phyloP scores from a whole-genome alignment of 2,329 filamentous ascomycete species.

The Fonsecaea pedrosoi region DNA sequence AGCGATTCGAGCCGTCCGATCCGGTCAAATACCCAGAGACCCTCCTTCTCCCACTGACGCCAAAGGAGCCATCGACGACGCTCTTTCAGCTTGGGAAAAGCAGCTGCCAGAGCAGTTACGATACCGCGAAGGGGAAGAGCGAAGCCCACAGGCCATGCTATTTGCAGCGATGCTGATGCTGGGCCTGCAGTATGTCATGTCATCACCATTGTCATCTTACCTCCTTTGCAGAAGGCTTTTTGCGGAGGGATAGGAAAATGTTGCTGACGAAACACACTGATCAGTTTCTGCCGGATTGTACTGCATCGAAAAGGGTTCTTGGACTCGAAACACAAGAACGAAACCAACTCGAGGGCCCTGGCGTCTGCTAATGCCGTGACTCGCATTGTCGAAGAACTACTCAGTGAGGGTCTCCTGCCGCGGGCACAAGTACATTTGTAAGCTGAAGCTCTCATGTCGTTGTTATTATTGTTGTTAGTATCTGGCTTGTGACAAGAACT shows the following conservation, averaged over 20 bases:
- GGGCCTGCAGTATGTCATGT: constrained; percentile 27
- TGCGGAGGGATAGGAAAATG: too few species aligned
- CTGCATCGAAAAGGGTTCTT: constrained; percentile 28
- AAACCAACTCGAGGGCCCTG: constrained; percentile 22
- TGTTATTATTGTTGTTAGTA: not conserved
- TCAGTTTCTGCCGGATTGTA: constrained; percentile 25
- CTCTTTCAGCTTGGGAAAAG: constrained; percentile 30
- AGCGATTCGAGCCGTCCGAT: constrained; percentile 24
- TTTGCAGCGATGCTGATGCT: constrained; percentile 29
- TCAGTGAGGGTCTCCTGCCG: constrained; percentile 27
- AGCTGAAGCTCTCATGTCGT: constrained; percentile 13
- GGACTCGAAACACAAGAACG: constrained; percentile 20
- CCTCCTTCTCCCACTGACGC: not conserved
- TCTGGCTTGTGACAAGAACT: not conserved
- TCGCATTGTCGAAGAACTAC: constrained; percentile 34
- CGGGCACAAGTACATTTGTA: constrained; percentile 31
- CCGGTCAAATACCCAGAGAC: constrained; percentile 17
- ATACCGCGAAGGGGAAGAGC: constrained; percentile 22
- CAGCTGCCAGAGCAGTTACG: constrained; percentile 23
- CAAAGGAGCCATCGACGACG: constrained; percentile 20
- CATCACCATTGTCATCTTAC: not conserved
- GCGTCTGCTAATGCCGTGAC: constrained; percentile 35
- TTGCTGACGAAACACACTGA: constrained; percentile 11
- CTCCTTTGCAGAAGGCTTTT: too few species aligned
- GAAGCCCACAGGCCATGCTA: constrained; percentile 20